A percentile compares a stretch with the other conserved stretches of the same genome.
These are phyloP conservation scores for Suhomyces faveliae DNA, from an alignment of 805 yeast species.

Conservation along the genomic window DNA sequence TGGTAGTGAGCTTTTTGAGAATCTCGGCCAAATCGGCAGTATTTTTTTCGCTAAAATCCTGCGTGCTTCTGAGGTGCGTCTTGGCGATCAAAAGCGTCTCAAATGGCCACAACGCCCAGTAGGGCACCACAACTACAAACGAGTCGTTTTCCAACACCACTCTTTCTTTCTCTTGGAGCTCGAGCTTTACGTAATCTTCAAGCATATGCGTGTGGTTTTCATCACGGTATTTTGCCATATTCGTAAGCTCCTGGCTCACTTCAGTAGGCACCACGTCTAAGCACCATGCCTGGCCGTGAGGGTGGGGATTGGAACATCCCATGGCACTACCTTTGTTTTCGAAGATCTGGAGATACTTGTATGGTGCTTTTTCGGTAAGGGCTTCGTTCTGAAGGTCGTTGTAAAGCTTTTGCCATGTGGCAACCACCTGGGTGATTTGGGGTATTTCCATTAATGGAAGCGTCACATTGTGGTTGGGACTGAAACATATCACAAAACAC, in stretches of 20 bases:
- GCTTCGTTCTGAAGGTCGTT: constrained; percentile 38
- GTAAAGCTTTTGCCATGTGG: constrained; percentile 60
- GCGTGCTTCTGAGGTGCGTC: constrained; percentile 49
- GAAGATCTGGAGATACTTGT: constrained; percentile 64
- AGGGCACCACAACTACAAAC: constrained; percentile 69
- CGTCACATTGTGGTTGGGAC: constrained; percentile 66
- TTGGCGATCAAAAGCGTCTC: constrained; percentile 66
- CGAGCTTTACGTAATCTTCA: constrained; percentile 61
- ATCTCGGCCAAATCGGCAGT: constrained; percentile 55
- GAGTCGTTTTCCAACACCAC: constrained; percentile 59
- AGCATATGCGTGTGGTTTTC: constrained; percentile 48
- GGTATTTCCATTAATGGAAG: constrained; percentile 55
- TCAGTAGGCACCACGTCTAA: constrained; percentile 64
- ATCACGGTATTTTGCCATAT: constrained; percentile 47
- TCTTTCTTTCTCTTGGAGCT: constrained; percentile 49
- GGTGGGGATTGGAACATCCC: constrained; percentile 84
- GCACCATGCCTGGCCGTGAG: constrained; percentile 84
- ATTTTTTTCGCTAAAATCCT: constrained; percentile 47
- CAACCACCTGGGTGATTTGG: constrained; percentile 49
- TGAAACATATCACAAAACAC: constrained; percentile 70
- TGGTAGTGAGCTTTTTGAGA: constrained; percentile 52
- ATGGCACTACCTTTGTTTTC: constrained; percentile 77
- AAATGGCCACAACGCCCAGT: constrained; percentile 84
- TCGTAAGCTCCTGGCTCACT: constrained; percentile 55
- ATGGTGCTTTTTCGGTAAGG: constrained; percentile 43